Base-by-base conservation (phyloP, 495 filamentous ascomycete species). In the Entonaema liquescens region DNA sequence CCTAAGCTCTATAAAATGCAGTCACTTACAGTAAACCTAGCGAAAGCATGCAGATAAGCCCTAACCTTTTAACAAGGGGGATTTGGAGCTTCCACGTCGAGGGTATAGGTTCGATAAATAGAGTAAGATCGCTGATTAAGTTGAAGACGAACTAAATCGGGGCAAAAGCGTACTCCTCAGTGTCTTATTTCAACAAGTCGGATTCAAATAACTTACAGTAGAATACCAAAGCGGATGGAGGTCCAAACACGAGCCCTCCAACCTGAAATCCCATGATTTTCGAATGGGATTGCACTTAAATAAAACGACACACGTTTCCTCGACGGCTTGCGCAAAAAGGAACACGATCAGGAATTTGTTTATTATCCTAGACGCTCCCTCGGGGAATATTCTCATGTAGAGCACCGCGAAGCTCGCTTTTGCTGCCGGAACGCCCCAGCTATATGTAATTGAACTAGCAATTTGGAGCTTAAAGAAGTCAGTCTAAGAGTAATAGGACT, bases 11-110 rank as follows among this genome's bases (percentile, higher is more conserved):
- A 7, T 11, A 1, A 25, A 11, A 36, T 31, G 28, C 19, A 1
- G 26, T 56, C 61, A 65, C 80, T 74, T 40, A 83, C 80, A 81
- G 54, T 42, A 81, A 57, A 47, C 82, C 82, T 25, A 79, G 60
- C 25, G 79, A 78, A 59, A 85, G 79, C 58, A 85, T 79, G 23
- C 81, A 56, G 1, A 79, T 83, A 5, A 85, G 60, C 6, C 81
- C 82, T 28, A 81, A n/a, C 55, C 79, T 83, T 54, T 83, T 81
- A 19, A 68, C 66, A 40, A 74, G 62, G 28, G 68, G 77, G 56
- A 85, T 74, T 31, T 73, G 73, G n/a, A 79, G 64, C 40, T 36
- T 72, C 70, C 73, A 71, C 17, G 73, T 61, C 25, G 70, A 62
- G 4, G 73, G 75, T 23, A 79, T 76, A 19, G 77, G 77, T 55